Base-by-base conservation (phyloP, 2,329 filamentous ascomycete genomes). In the Pseudogymnoascus sp. region DNA sequence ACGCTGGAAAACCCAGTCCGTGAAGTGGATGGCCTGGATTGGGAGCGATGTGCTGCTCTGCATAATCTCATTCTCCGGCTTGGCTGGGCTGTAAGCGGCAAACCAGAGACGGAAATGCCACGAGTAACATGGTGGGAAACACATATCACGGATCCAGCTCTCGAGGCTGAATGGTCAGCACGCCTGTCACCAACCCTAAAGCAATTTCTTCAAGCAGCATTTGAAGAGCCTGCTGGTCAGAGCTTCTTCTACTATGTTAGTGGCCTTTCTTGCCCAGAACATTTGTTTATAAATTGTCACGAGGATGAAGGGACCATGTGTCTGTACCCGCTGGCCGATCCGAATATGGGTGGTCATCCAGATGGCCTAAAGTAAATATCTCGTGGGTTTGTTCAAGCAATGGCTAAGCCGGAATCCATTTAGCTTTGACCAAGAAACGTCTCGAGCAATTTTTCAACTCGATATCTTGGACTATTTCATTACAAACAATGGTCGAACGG, bases 211-310 rank as follows among this genome's bases (percentile, higher is more conserved):
- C 60, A 67, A 31, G 41, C 31, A 13, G 67, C 67, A 14, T 63
- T 57, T 61, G 45, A 62, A 11, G 43, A 23, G 16, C 23, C 62
- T n/a, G 43, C 64, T 28, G 65, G 61, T 19, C 62, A 66, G 21
- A 64, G 54, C 41, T 66, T 69, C 34, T 67, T 68, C 37, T 69
- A 68, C 60, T 68, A 68, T 62, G 64, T 51, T 60, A 45, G 34
- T 36, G 64, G 62, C 31, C 63, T 68, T 8, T 54, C 36, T 6
- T 31, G 11, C 8, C 67, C 66, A 31, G 43, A 60, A 16, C 7
- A 41, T 25, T 41, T 69, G 19, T 68, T 37, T 41, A 13, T 31
- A 64, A 45, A 19, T 43, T 16, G 51, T 25, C 60, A 63, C 7
- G 63, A 66, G 19, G 48, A 37, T 16, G 39, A 41, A 11, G 48